These are phyloP conservation scores for Epichloe brachyelytri DNA, from an alignment of 2,329 filamentous ascomycete genomes.

Conservation along the genomic window DNA sequence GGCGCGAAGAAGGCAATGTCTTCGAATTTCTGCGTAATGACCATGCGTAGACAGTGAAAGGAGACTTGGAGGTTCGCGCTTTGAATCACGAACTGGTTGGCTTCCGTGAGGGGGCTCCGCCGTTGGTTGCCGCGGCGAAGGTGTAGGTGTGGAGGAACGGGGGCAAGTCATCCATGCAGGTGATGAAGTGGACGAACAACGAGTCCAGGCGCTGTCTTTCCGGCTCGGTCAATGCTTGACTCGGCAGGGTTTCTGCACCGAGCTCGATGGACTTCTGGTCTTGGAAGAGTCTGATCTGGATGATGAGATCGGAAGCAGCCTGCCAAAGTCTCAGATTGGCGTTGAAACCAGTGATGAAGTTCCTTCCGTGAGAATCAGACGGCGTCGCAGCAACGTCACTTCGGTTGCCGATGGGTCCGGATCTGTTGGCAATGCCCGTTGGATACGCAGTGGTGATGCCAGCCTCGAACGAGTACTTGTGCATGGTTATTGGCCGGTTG, in stretches of 20 bases:
- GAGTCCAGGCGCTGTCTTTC: slow-evolving; percentile 21
- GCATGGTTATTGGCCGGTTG: slow-evolving; percentile 29
- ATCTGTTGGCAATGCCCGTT: slow-evolving; percentile 18
- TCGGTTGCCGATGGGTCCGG: slow-evolving; percentile 3
- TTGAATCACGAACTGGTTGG: slow-evolving; percentile 24
- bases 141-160: slow-evolving; percentile 21
- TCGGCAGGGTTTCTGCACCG: neutral
- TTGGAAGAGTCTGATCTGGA: slow-evolving; percentile 22
- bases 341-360: slow-evolving; percentile 28
- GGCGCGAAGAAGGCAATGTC: slow-evolving; percentile 18
- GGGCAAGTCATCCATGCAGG: slow-evolving; percentile 26
- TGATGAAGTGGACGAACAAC: slow-evolving; percentile 26
- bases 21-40: slow-evolving; percentile 25
- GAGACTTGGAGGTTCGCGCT: slow-evolving; percentile 28
- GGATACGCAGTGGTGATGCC: slow-evolving; percentile 25
- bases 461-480: slow-evolving; percentile 27
- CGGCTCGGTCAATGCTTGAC: slow-evolving; percentile 9
- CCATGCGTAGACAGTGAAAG: slow-evolving; percentile 28
- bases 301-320: slow-evolving; percentile 24
- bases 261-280: slow-evolving; percentile 11
- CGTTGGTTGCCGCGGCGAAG: slow-evolving; percentile 8
- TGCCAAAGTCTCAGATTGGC: slow-evolving; percentile 28
- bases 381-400: slow-evolving; percentile 5
- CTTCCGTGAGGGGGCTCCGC: slow-evolving; percentile 11
- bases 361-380: slow-evolving; percentile 10